phyloP scores from a whole-genome alignment of 2,329 filamentous ascomycete genomes.

The Diaporthe sp. region DNA sequence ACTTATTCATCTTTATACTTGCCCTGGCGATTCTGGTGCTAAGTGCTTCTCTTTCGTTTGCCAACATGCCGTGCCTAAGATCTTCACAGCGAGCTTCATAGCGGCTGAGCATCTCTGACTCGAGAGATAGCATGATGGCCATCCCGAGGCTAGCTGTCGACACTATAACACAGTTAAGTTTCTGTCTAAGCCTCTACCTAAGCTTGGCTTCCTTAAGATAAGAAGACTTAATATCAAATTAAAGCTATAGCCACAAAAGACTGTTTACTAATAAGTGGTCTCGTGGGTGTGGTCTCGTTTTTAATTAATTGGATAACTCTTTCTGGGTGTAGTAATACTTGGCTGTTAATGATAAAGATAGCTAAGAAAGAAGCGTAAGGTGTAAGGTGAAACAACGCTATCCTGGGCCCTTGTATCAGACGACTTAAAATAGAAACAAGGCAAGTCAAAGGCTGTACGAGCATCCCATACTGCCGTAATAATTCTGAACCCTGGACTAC shows the following conservation, averaged over 20 bases:
- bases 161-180: background rate
- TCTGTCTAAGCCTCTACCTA: background rate
- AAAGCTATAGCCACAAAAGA: background rate
- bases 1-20: background rate
- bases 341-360: background rate
- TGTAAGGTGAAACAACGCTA: background rate
- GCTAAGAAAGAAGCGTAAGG: background rate
- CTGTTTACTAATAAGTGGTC: background rate
- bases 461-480: background rate
- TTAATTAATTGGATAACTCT: background rate
- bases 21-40: background rate
- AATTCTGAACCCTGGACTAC: background rate
- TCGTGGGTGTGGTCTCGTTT: no score
- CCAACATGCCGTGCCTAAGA: background rate
- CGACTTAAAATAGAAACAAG: background rate
- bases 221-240: background rate
- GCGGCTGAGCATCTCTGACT: background rate
- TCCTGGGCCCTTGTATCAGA: background rate
- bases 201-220: background rate
- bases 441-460: background rate
- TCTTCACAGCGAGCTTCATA: background rate
- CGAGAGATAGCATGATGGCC: background rate
- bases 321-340: background rate
- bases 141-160: background rate
- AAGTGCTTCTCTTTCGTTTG: background rate